These are phyloP conservation scores for Mentha longifolia DNA, from an alignment of 257 asterid genomes.

Conservation along the genomic window DNA sequence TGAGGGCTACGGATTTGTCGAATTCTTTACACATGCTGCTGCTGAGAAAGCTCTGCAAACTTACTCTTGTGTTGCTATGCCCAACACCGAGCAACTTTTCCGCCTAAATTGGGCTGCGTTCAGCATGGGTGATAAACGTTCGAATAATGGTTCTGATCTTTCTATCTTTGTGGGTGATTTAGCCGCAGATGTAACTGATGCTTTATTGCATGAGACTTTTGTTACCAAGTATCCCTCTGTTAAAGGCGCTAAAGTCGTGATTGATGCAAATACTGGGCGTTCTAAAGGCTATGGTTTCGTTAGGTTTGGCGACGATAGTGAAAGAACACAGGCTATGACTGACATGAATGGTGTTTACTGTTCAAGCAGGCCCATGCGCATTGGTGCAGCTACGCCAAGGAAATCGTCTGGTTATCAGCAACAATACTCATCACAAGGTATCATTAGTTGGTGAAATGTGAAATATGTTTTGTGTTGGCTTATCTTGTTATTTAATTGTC, in stretches of 20 bases:
- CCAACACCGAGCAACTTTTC: conserved; percentile 79
- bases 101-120: conserved; percentile 96
- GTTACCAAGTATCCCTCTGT: conserved; percentile 74
- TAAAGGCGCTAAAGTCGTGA: conserved; percentile 90
- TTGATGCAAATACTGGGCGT: conserved; percentile 84
- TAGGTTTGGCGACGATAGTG: conserved; percentile 90
- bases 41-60: conserved; percentile 89
- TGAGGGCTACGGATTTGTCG: conserved; percentile 96
- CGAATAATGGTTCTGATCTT: conserved; percentile 81
- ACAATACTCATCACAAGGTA: conserved; percentile 79
- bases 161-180: conserved; percentile 94
- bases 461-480: conserved; percentile 6
- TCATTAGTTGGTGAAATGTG: neutral
- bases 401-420: conserved; percentile 77
- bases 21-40: conserved; percentile 70
- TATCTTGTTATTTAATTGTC: conserved; percentile 15
- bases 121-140: conserved; percentile 89
- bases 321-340: conserved; percentile 82
- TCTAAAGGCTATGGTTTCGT: conserved; percentile 95
- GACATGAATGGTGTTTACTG: conserved; percentile 89
- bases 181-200: conserved; percentile 92
- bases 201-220: conserved; percentile 79
- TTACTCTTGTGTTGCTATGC: conserved; percentile 68
- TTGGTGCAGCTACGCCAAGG: conserved; percentile 90
- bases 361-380: conserved; percentile 90